phyloP scores from a whole-genome alignment of 129 eudicot species.

The Dittrichia graveolens region DNA sequence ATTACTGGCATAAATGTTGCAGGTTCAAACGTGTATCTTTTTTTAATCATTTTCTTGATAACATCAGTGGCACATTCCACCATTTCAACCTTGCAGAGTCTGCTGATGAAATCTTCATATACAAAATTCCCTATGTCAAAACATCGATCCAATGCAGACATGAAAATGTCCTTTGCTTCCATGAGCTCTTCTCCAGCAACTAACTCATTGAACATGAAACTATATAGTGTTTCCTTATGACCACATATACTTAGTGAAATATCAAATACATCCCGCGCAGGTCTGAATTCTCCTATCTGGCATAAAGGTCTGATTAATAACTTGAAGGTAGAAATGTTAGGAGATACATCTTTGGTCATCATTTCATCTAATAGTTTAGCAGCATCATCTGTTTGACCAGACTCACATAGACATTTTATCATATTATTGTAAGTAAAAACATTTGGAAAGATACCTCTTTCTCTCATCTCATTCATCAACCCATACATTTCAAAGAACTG shows the following conservation, averaged over 20 bases:
- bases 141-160: slow-evolving; percentile 62
- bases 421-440: slow-evolving; percentile 72
- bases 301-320: slow-evolving; percentile 68
- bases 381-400: slow-evolving; percentile 69
- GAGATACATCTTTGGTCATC: slow-evolving; percentile 60
- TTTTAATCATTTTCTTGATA: slow-evolving; percentile 58
- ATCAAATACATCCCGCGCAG: slow-evolving; percentile 80
- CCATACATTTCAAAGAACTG: slow-evolving; percentile 96
- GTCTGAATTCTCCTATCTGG: slow-evolving; percentile 75
- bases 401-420: slow-evolving; percentile 71
- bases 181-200: slow-evolving; percentile 70
- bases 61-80: slow-evolving; percentile 61
- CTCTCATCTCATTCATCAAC: slow-evolving; percentile 84
- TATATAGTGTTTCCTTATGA: slow-evolving; percentile 62
- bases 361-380: slow-evolving; percentile 74
- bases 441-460: slow-evolving; percentile 69
- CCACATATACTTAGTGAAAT: slow-evolving; percentile 62
- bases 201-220: slow-evolving; percentile 77
- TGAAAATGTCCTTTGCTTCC: slow-evolving; percentile 72
- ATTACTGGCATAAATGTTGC: slow-evolving; percentile 83
- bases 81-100: slow-evolving; percentile 63
- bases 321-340: slow-evolving; percentile 61
- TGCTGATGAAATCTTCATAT: slow-evolving; percentile 68
- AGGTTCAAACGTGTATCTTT: slow-evolving; percentile 72
- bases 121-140: slow-evolving; percentile 58